phyloP scores from a whole-genome alignment of 2,329 filamentous ascomycete genomes.

The Claviceps quebecensis region DNA sequence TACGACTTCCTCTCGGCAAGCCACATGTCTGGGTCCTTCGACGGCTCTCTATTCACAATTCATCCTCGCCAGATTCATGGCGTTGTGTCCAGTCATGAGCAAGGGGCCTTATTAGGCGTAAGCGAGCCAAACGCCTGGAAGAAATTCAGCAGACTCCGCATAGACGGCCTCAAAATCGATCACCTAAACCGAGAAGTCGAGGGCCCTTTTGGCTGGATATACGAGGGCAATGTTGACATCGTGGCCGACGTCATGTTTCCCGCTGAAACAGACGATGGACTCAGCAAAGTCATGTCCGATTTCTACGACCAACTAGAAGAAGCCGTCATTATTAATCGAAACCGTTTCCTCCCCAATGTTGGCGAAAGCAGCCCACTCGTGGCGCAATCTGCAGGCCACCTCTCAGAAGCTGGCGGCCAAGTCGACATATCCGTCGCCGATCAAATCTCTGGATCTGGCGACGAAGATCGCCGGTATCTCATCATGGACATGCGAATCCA shows the following conservation, averaged over 20 bases:
- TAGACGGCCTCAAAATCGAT: slow-evolving; percentile 88
- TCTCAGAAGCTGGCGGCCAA: slow-evolving; percentile 16
- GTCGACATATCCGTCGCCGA: slow-evolving; percentile 3
- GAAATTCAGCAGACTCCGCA: slow-evolving; percentile 82
- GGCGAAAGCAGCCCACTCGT: slow-evolving; percentile 15
- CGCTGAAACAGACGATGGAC: slow-evolving; percentile 70
- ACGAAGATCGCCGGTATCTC: slow-evolving; percentile 61
- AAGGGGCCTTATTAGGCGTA: slow-evolving; percentile 38
- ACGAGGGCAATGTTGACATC: slow-evolving; percentile 93
- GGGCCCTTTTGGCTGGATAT: slow-evolving; percentile 94
- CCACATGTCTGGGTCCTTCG: slow-evolving; percentile 90
- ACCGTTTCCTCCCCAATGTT: slow-evolving; percentile 43
- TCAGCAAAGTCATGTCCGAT: slow-evolving; percentile 90
- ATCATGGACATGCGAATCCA: slow-evolving; percentile 93
- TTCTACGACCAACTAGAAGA: slow-evolving; percentile 95
- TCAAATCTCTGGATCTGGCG: slow-evolving; percentile 11
- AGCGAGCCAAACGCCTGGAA: slow-evolving; percentile 71
- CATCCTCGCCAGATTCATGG: slow-evolving; percentile 86
- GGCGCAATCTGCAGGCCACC: slow-evolving; percentile 17
- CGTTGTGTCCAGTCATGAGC: slow-evolving; percentile 47
- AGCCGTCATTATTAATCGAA: slow-evolving; percentile 67
- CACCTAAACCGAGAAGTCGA: slow-evolving; percentile 88
- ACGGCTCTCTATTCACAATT: slow-evolving; percentile 92
- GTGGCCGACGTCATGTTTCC: slow-evolving; percentile 93
- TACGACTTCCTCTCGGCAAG: slow-evolving; percentile 94